phyloP scores from a whole-genome alignment of 805 yeast genomes.

The Teunomyces atbi region DNA sequence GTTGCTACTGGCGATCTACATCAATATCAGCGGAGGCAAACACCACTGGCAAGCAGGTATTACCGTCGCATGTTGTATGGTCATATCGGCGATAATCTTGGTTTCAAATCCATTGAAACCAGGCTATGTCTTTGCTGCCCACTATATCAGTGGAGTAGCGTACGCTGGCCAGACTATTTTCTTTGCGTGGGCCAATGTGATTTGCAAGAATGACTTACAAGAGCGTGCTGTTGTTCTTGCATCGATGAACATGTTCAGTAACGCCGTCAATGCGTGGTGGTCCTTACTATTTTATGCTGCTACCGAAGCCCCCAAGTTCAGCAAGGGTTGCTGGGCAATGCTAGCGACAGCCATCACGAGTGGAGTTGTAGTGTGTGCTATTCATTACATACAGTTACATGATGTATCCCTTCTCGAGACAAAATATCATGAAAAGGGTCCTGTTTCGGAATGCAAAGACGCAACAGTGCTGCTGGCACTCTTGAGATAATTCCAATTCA shows the following conservation, averaged over 20 bases:
- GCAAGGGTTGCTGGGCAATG: conserved; percentile 57
- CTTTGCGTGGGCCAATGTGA: conserved; percentile 64
- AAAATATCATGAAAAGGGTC: background rate
- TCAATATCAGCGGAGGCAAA: conserved; percentile 40
- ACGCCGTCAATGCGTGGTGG: conserved; percentile 69
- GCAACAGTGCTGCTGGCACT: no score
- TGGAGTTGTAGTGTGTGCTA: conserved; percentile 36
- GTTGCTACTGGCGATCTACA: conserved; percentile 40
- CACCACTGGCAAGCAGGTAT: conserved; percentile 55
- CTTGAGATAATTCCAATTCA: background rate
- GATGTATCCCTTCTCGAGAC: conserved; percentile 22
- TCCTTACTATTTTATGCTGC: conserved; percentile 53
- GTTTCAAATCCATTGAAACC: conserved; percentile 39
- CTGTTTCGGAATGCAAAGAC: no score
- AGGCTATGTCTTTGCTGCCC: conserved; percentile 49
- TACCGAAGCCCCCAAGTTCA: conserved; percentile 48
- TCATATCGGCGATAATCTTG: conserved; percentile 49
- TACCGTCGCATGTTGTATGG: conserved; percentile 40
- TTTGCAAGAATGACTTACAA: conserved; percentile 57
- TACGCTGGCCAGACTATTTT: conserved; percentile 61
- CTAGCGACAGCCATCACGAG: conserved; percentile 49
- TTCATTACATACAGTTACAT: conserved; percentile 42
- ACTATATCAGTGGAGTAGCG: conserved; percentile 52
- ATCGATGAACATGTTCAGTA: conserved; percentile 63
- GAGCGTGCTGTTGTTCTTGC: conserved; percentile 65